These are phyloP conservation scores for Fusarium marasasianum DNA, from an alignment of 2,329 filamentous ascomycete species.

Conservation along the genomic window DNA sequence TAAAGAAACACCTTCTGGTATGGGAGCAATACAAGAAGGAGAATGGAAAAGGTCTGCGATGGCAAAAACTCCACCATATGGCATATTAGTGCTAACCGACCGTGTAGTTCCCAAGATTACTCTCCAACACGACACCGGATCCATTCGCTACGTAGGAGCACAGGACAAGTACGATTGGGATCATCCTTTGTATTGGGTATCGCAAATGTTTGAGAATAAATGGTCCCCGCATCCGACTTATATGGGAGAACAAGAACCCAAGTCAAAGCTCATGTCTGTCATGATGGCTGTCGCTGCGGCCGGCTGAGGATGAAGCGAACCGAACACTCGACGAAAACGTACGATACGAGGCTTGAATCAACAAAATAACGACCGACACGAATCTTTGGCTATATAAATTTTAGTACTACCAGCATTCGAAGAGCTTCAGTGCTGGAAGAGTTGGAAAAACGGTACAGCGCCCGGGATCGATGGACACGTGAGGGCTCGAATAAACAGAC, in stretches of 20 bases:
- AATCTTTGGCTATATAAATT: background rate
- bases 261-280: background rate
- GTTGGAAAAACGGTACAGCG: background rate
- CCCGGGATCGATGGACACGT: background rate
- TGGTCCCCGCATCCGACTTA: conserved; percentile 52
- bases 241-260: conserved; percentile 34
- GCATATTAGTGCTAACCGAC: conserved; percentile 4
- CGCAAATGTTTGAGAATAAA: conserved; percentile 55
- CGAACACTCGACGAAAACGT: background rate
- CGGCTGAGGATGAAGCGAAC: background rate
- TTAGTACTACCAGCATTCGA: background rate
- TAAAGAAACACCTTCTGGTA: conserved; percentile 39
- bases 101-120: conserved; percentile 1
- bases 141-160: conserved; percentile 32
- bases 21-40: conserved; percentile 39
- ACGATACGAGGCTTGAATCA: background rate
- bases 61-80: background rate
- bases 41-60: conserved; percentile 34
- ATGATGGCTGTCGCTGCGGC: background rate
- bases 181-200: conserved; percentile 55
- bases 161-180: conserved; percentile 49
- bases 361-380: background rate
- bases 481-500: background rate
- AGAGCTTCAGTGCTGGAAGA: background rate
- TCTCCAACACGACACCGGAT: background rate